phyloP scores from a whole-genome alignment of 2,329 filamentous ascomycete genomes.

The Lecanicillium sp. region DNA sequence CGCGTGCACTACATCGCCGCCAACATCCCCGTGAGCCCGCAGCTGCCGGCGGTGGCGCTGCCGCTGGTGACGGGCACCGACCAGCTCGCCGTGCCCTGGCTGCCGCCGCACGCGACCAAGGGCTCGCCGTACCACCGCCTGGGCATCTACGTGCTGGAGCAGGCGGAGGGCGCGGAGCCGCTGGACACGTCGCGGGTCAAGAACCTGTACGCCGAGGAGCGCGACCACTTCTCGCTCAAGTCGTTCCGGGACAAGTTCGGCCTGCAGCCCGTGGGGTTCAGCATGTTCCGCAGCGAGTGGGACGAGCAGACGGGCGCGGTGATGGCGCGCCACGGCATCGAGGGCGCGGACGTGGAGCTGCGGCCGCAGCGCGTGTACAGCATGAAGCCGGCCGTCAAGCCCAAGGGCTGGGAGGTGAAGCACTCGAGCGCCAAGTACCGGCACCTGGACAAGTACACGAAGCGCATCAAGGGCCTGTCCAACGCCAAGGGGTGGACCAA shows the following conservation, averaged over 20 bases:
- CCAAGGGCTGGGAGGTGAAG: slow-evolving; percentile 61
- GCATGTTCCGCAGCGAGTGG: slow-evolving; percentile 83
- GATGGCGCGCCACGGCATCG: slow-evolving; percentile 72
- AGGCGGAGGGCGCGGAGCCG: slow-evolving; percentile 49
- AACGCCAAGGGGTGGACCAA: slow-evolving; percentile 38
- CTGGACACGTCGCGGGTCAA: slow-evolving; percentile 55
- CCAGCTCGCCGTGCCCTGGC: slow-evolving; percentile 73
- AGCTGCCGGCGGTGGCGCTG: slow-evolving; percentile 58
- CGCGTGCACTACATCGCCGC: slow-evolving; percentile 83
- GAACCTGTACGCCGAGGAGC: slow-evolving; percentile 39
- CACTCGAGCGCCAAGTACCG: slow-evolving; percentile 59
- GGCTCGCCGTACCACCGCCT: slow-evolving; percentile 88
- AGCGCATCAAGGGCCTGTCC: slow-evolving; percentile 46
- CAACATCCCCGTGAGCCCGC: slow-evolving; percentile 50
- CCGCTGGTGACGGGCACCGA: slow-evolving; percentile 50
- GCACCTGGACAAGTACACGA: slow-evolving; percentile 59
- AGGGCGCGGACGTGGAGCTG: slow-evolving; percentile 77
- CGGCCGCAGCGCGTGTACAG: slow-evolving; percentile 71
- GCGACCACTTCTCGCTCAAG: slow-evolving; percentile 69
- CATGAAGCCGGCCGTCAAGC: slow-evolving; percentile 55
- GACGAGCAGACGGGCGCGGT: slow-evolving; percentile 82
- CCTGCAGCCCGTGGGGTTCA: slow-evolving; percentile 71
- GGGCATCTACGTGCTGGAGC: slow-evolving; percentile 76
- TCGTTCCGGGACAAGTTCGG: slow-evolving; percentile 65
- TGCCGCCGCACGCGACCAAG: slow-evolving; percentile 81